phyloP scores from a whole-genome alignment of 2,329 filamentous ascomycete genomes.

The Fusarium anthophilum region DNA sequence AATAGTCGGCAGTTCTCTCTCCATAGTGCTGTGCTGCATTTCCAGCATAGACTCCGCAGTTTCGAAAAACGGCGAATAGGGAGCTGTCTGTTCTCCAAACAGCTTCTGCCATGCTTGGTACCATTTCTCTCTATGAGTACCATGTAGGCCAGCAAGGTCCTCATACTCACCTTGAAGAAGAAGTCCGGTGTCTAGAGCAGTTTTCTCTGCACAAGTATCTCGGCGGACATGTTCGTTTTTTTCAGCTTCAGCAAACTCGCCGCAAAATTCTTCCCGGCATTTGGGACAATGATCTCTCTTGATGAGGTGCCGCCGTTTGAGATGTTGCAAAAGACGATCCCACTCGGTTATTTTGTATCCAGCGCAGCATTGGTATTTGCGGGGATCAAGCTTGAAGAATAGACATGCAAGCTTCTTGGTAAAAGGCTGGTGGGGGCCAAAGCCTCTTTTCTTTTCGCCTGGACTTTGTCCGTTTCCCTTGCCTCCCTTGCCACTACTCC shows the following conservation, averaged over 20 bases:
- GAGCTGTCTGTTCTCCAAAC: fast-evolving
- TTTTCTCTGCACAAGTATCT: fast-evolving
- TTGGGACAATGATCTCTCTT: not conserved
- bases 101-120: not conserved
- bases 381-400: not conserved
- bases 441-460: fast-evolving
- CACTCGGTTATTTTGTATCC: fast-evolving
- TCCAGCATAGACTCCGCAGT: fast-evolving
- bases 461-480: not conserved
- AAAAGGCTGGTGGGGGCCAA: fast-evolving
- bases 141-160: fast-evolving
- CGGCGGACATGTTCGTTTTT: not conserved
- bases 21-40: fast-evolving
- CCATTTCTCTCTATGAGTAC: not conserved
- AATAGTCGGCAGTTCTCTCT: not conserved
- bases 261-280: fast-evolving
- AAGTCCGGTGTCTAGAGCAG: fast-evolving
- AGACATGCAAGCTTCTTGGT: not conserved
- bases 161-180: not conserved
- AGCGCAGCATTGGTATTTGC: not conserved
- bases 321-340: not conserved
- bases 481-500: fast-evolving
- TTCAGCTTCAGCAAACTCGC: fast-evolving
- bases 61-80: not conserved
- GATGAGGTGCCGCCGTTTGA: fast-evolving